A percentile compares a stretch with the other conserved stretches of the same genome.
Conservation (phyloP, 2,329 filamentous ascomycete species). For the Cordyceps cicadae region DNA sequence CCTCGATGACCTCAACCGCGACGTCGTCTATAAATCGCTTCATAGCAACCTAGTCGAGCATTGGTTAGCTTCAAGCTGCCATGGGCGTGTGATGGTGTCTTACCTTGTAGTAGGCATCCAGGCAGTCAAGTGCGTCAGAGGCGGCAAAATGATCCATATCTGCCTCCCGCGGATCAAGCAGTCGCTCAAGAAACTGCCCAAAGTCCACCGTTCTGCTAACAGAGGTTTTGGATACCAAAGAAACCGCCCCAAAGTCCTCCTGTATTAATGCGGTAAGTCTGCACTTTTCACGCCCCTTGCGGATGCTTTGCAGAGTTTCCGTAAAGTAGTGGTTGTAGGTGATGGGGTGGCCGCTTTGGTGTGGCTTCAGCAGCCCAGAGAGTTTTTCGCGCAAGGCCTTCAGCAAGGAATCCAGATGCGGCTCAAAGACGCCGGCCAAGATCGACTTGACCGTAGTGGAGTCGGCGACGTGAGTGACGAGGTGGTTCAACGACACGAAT, state of each 20-base stretch:
- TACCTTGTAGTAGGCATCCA: constrained; percentile 35
- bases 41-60: constrained; percentile 14
- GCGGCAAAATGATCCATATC: constrained; percentile 25
- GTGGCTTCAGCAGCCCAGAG: no score
- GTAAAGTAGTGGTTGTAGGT: no score
- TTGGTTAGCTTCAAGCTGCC: neutral
- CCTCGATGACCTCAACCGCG: constrained; percentile 20
- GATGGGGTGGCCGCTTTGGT: no score
- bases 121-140: constrained; percentile 27
- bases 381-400: neutral
- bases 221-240: no score
- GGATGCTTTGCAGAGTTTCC: no score
- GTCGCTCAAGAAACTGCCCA: neutral
- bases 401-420: constrained; percentile 15
- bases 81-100: no score
- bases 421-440: constrained; percentile 13
- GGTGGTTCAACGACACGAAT: neutral
- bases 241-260: no score
- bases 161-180: neutral
- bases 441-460: constrained; percentile 14
- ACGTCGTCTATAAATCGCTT: constrained; percentile 19
- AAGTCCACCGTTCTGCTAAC: neutral
- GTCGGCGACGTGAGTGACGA: constrained; percentile 15
- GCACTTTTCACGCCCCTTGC: no score
- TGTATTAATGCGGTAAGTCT: no score